phyloP scores from a whole-genome alignment of 257 asterid species.

The Nicotiana obtusifolia region DNA sequence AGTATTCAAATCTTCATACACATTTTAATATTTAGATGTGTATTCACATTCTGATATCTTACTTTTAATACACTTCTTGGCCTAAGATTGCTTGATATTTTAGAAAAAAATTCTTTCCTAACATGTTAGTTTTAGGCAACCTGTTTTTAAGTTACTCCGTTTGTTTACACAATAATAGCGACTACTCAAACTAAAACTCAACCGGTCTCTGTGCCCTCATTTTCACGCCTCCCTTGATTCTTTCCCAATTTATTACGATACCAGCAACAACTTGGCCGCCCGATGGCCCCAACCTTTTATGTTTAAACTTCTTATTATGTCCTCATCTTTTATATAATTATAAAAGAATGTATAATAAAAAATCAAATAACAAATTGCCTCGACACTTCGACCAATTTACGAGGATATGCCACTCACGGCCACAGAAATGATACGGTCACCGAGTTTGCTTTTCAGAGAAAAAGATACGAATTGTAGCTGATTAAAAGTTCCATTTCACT shows the following conservation, averaged over 20 bases:
- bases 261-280: background rate
- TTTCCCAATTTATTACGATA: constrained; percentile 7
- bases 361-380: background rate
- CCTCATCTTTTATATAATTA: background rate
- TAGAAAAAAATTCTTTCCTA: too few species aligned
- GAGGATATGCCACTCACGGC: background rate
- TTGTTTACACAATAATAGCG: too few species aligned
- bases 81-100: too few species aligned
- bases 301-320: too few species aligned
- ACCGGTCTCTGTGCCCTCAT: background rate
- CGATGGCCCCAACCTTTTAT: background rate
- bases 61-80: too few species aligned
- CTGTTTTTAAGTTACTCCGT: too few species aligned
- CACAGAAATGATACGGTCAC: background rate
- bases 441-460: background rate
- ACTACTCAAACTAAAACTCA: background rate
- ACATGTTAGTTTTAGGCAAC: too few species aligned
- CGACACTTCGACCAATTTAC: constrained; percentile 2
- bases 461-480: background rate
- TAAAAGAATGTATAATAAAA: background rate
- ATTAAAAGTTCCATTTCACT: background rate
- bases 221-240: background rate
- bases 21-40: too few species aligned
- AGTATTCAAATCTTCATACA: too few species aligned
- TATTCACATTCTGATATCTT: too few species aligned